Evolutionary conservation across 306 rosid genomes (phyloP).

Genomic region (Oemleria cerasiformis): DNA sequence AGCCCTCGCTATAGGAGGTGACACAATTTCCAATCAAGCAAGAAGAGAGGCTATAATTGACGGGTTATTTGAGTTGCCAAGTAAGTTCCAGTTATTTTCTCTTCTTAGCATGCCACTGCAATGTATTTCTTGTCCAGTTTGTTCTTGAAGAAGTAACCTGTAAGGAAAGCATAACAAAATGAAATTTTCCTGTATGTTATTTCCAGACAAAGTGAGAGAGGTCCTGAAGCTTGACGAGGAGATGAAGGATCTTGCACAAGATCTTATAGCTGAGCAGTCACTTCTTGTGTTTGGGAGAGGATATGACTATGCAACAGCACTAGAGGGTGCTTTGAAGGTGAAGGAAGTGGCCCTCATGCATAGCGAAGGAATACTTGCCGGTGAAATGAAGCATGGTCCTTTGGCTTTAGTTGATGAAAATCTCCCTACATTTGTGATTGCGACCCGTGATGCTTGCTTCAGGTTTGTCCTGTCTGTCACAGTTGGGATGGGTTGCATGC

Average conservation of each 20-base stretch:
- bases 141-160: neutral
- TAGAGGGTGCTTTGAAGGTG: conserved; percentile 97
- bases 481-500: conserved; percentile 12
- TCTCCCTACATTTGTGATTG: conserved; percentile 84
- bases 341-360: conserved; percentile 99
- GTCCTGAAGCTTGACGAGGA: conserved; percentile 83
- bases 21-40: conserved; percentile 73
- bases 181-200: conserved; percentile 16
- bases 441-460: conserved; percentile 93
- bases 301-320: conserved; percentile 89
- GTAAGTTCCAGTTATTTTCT: conserved; percentile 45
- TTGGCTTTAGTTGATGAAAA: conserved; percentile 94
- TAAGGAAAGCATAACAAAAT: conserved; percentile 12
- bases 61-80: conserved; percentile 85
- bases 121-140: conserved; percentile 6
- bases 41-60: conserved; percentile 89
- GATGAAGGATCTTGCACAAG: conserved; percentile 87
- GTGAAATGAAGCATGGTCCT: conserved; percentile 99
- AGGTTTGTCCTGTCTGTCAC: conserved; percentile 52
- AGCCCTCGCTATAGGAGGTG: conserved; percentile 92
- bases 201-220: conserved; percentile 80
- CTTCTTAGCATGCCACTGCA: conserved; percentile 14
- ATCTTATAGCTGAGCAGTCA: conserved; percentile 87
- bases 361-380: conserved; percentile 98
- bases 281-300: conserved; percentile 98